These are phyloP conservation scores for Pisolithus sp. DNA, from an alignment of 768 basidiomycete species.

Conservation along the genomic window DNA sequence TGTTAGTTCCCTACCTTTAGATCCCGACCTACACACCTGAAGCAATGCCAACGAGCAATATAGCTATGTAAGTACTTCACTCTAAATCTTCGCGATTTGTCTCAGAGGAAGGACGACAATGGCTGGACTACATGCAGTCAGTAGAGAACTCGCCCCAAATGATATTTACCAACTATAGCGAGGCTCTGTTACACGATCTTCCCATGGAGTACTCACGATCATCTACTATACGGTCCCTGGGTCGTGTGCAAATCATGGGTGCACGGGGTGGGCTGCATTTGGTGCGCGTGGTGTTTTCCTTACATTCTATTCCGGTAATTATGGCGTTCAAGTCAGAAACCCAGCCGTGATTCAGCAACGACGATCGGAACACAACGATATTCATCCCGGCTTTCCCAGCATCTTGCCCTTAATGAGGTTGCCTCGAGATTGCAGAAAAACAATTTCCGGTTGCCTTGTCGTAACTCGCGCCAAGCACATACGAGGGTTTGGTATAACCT, in stretches of 20 bases:
- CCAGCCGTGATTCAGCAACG: slow-evolving; percentile 52
- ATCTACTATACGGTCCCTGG: slow-evolving; percentile 38
- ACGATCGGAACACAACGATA: slow-evolving; percentile 43
- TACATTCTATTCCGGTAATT: slow-evolving; percentile 60
- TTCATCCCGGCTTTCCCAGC: slow-evolving; percentile 63
- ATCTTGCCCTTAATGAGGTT: slow-evolving; percentile 46
- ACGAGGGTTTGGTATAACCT: not conserved
- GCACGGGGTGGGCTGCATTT: slow-evolving; percentile 54
- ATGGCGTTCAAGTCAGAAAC: slow-evolving; percentile 54
- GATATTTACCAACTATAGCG: slow-evolving; percentile 69
- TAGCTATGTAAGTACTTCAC: slow-evolving; percentile 26
- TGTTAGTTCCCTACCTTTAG: slow-evolving; percentile 51
- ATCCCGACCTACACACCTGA: slow-evolving; percentile 37
- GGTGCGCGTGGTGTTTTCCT: slow-evolving; percentile 63
- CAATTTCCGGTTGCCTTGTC: too few relatives aligned
- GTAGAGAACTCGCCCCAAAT: too few relatives aligned
- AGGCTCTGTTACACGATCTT: slow-evolving; percentile 23
- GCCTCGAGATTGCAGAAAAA: not conserved
- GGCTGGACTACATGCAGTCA: slow-evolving; percentile 53
- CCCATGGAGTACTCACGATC: not conserved
- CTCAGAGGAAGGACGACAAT: slow-evolving; percentile 29
- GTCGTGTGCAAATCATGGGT: slow-evolving; percentile 51
- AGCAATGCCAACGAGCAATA: slow-evolving; percentile 47
- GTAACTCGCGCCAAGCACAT: too few relatives aligned
- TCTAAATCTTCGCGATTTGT: not conserved